Percentiles rank a stretch among this genome's conserved stretches.
Conservation (phyloP, 805 yeast species). For the Candida nonsorbophila region DNA sequence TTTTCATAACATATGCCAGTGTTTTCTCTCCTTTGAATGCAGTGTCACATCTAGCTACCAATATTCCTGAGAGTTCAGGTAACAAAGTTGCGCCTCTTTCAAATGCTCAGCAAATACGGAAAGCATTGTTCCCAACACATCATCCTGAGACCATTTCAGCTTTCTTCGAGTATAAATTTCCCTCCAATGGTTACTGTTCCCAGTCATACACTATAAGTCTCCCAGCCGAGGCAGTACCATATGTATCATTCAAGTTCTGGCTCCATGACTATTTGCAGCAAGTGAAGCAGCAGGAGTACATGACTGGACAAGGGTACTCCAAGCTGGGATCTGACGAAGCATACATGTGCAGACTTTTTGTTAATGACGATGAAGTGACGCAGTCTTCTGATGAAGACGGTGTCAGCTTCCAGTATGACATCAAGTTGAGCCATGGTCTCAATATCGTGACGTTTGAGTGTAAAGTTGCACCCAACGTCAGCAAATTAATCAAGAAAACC, state of each 20-base stretch:
- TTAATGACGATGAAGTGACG: conserved; percentile 36
- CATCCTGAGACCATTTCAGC: conserved; percentile 18
- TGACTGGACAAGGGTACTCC: conserved; percentile 25
- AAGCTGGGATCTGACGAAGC: conserved; percentile 34
- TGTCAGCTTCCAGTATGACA: conserved; percentile 27
- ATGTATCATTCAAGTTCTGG: conserved; percentile 26
- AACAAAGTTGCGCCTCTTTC: conserved; percentile 11
- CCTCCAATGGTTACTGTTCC: conserved; percentile 33
- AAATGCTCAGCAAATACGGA: conserved; percentile 19
- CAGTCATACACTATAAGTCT: conserved; percentile 33
- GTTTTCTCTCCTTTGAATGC: conserved; percentile 22
- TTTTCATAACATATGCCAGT: conserved; percentile 32
- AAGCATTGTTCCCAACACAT: conserved; percentile 29
- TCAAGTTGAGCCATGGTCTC: conserved; percentile 35
- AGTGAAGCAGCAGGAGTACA: conserved; percentile 25
- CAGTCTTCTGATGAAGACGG: conserved; percentile 21
- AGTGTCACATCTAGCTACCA: conserved; percentile 5
- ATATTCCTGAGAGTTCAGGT: conserved; percentile 7
- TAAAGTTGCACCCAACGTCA: conserved; percentile 34
- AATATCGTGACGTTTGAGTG: conserved; percentile 36
- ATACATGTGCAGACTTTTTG: conserved; percentile 32
- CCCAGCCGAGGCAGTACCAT: conserved; percentile 32
- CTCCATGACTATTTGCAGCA: conserved; percentile 29
- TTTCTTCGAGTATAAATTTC: conserved; percentile 34
- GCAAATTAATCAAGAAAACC: conserved; percentile 28